phyloP scores from a whole-genome alignment of 352 stramenopile genomes.

The Bremia lactucae region DNA sequence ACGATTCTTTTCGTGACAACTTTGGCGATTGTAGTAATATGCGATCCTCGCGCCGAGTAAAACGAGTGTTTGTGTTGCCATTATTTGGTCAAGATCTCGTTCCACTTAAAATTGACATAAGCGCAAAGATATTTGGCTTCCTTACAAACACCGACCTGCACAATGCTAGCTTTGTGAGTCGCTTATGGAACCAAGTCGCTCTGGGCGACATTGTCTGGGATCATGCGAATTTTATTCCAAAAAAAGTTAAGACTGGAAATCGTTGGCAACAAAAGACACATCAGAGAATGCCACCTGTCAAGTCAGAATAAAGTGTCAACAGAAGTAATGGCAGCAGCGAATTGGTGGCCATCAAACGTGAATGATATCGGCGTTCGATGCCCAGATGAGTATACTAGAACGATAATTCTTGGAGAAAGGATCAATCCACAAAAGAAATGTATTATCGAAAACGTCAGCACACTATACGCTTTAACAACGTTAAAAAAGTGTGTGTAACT shows the following conservation, averaged over 20 bases:
- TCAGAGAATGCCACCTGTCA: slow-evolving; percentile 1
- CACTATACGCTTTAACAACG: no score
- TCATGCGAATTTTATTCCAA: slow-evolving; percentile 51
- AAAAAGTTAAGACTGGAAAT: slow-evolving; percentile 1
- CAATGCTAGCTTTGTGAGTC: slow-evolving; percentile 78
- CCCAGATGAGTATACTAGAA: slow-evolving; percentile 13
- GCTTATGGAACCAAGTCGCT: slow-evolving; percentile 70
- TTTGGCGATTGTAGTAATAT: not conserved
- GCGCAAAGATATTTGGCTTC: slow-evolving; percentile 52
- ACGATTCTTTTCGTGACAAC: slow-evolving; percentile 2
- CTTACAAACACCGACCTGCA: slow-evolving; percentile 71
- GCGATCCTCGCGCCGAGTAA: slow-evolving; percentile 4
- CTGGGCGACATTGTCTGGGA: slow-evolving; percentile 69
- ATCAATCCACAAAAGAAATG: slow-evolving; percentile 14
- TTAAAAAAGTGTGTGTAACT: no score
- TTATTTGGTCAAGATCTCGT: slow-evolving; percentile 54
- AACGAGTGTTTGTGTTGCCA: slow-evolving; percentile 53
- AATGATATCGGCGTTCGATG: slow-evolving; percentile 16
- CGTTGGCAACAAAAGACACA: slow-evolving; percentile 4
- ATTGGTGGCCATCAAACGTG: slow-evolving; percentile 7
- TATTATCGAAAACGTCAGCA: slow-evolving; percentile 10
- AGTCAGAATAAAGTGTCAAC: not conserved
- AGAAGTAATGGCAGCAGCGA: not conserved
- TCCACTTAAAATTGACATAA: slow-evolving; percentile 51
- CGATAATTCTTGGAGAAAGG: not conserved